A percentile compares a stretch with the other conserved stretches of the same genome.
Conservation (phyloP, 192 early-diverging fungal genomes). For the Mycoemilia scoparia region DNA sequence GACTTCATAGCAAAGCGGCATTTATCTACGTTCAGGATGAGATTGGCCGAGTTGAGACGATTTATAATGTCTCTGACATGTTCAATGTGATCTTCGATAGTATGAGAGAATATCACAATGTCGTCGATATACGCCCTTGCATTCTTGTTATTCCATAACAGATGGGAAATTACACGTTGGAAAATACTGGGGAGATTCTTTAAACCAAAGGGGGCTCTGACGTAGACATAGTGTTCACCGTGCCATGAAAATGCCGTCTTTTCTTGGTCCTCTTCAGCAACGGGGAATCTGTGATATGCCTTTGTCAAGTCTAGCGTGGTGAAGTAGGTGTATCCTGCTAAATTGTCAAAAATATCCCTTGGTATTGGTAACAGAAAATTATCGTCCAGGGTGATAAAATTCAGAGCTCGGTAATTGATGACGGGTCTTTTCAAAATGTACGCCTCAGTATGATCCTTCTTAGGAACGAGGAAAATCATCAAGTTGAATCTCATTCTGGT, state of each 20-base stretch:
- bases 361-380: neutral
- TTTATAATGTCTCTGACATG: too few species aligned
- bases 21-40: too few species aligned
- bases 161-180: too few species aligned
- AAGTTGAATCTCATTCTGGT: neutral
- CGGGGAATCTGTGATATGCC: neutral
- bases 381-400: neutral
- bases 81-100: too few species aligned
- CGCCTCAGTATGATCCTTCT: neutral
- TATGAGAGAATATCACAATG: too few species aligned
- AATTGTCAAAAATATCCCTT: slow-evolving; percentile 1
- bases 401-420: neutral
- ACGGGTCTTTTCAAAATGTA: neutral
- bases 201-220: too few species aligned
- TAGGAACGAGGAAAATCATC: slow-evolving; percentile 1
- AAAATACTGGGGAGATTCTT: too few species aligned
- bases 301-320: slow-evolving; percentile 1
- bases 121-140: too few species aligned
- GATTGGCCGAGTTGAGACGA: too few species aligned
- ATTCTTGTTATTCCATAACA: too few species aligned
- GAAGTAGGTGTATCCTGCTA: neutral
- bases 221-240: neutral
- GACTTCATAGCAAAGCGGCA: too few species aligned
- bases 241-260: slow-evolving; percentile 2
- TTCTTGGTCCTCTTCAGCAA: neutral